Base-by-base conservation (phyloP, 257 asterid species). In the Solanum appendiculatum region DNA sequence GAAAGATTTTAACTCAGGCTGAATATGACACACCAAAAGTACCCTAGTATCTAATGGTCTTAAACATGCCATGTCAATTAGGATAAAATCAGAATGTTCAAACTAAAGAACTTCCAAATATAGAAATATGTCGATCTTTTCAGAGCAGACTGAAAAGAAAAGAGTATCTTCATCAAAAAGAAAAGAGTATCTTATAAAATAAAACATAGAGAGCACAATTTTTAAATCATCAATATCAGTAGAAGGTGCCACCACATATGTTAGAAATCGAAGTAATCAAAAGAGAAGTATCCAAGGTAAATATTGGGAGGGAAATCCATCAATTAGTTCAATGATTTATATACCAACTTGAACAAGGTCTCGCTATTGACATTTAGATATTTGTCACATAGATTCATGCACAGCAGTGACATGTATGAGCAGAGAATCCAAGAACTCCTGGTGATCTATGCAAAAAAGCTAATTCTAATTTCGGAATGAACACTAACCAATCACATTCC, bases 401-500 rank as follows among this genome's bases (percentile, higher is more conserved):
- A 75, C 54, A 75, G 34, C 33, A 23, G n/a, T 13, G 83, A 40
- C 58, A 75, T 25, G 37, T 15, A 42, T 27, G 84, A 78, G 84
- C 39, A 78, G 84, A 78, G 83, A 42, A 77, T 25, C 84, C 63
- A 27, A 42, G 27, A 77, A 27, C 33, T 78, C 39, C 54, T 25
- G 84, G 64, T 80, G 40, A 27, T 78, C 9, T 78, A 44, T 80
- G 64, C 18, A 29, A 44, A 80, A 80, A 80, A 80, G 39, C 66
- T 80, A 44, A 27, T 5, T 78, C 36, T 80, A 80, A 16, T 80
- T 80, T 80, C 27, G 10, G 34, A 44, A 75, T 83, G 23, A 56
- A 25, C 46, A 93, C 98, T 91, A 82, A 97, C 99, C 99, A 97
- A 90, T 97, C 99, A 90, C 99, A 97, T 91, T 97, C 99, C 94